Percentiles rank a stretch among this genome's conserved stretches.
phyloP scores from a whole-genome alignment of 768 basidiomycete genomes.

The Lactarius sp. region DNA sequence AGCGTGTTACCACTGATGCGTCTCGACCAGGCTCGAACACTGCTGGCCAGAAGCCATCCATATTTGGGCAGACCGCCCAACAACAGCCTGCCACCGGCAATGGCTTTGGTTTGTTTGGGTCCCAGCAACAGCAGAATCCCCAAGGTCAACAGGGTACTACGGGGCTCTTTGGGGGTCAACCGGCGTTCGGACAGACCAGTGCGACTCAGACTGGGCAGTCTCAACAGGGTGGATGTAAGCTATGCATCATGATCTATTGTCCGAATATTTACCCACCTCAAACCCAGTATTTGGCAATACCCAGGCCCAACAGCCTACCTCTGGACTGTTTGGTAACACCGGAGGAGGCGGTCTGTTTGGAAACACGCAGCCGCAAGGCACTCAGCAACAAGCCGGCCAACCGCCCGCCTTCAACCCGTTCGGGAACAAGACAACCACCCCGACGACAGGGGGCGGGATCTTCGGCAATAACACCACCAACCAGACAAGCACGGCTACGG shows the following conservation, averaged over 20 bases:
- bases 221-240: slow-evolving; percentile 27
- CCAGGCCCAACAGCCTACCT: slow-evolving; percentile 25
- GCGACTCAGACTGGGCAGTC: slow-evolving; percentile 22
- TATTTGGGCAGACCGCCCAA: slow-evolving; percentile 21
- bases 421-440: slow-evolving; percentile 32
- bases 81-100: slow-evolving; percentile 20
- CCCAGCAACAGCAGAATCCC: slow-evolving; percentile 36
- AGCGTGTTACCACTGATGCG: background rate
- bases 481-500: slow-evolving; percentile 25
- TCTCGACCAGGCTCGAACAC: slow-evolving; percentile 12
- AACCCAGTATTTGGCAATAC: slow-evolving; percentile 27
- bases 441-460: slow-evolving; percentile 34
- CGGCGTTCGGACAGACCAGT: slow-evolving; percentile 21
- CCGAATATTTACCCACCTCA: background rate
- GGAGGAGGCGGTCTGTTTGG: slow-evolving; percentile 24
- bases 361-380: slow-evolving; percentile 20
- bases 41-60: slow-evolving; percentile 29
- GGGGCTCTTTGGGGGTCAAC: slow-evolving; percentile 27
- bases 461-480: slow-evolving; percentile 38
- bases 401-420: slow-evolving; percentile 30
- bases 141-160: slow-evolving; percentile 32
- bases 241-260: background rate
- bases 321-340: slow-evolving; percentile 21
- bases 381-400: slow-evolving; percentile 22
- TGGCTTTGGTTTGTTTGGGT: slow-evolving; percentile 30